These are phyloP conservation scores for Chrysoporthe cubensis DNA, from an alignment of 2,329 filamentous ascomycete genomes.

Conservation along the genomic window DNA sequence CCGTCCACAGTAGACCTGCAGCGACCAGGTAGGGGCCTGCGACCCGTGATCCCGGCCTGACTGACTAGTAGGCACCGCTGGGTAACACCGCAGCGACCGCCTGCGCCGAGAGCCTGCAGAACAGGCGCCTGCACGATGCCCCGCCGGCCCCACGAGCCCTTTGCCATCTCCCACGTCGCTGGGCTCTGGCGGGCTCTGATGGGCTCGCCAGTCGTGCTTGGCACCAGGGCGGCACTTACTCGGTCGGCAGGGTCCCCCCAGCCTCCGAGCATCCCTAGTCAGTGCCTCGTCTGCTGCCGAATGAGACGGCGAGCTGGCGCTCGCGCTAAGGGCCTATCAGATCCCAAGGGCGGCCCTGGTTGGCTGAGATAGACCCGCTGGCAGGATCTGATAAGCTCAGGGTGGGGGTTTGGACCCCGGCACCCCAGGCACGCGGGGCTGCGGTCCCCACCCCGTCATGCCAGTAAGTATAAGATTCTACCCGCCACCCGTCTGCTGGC, in stretches of 20 bases:
- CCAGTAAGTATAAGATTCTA: too few species aligned
- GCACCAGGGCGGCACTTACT: neutral
- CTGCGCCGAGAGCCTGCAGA: neutral
- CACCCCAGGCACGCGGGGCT: neutral
- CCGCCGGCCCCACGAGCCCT: neutral
- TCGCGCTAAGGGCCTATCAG: conserved; percentile 3
- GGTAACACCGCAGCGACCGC: neutral
- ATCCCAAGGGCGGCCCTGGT: neutral
- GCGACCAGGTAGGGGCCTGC: neutral
- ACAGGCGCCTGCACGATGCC: neutral
- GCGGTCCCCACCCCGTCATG: neutral
- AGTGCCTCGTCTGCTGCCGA: neutral
- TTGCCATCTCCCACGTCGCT: neutral
- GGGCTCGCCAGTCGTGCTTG: neutral
- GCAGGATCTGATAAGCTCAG: conserved; percentile 12
- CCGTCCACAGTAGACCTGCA: conserved; percentile 2
- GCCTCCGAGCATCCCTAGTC: too few species aligned
- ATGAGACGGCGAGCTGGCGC: neutral
- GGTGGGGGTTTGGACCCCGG: neutral
- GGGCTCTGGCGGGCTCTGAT: too few species aligned
- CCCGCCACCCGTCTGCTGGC: too few species aligned
- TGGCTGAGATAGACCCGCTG: neutral
- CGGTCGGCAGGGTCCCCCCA: too few species aligned
- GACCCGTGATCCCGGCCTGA: neutral
- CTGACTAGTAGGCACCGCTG: neutral